phyloP scores from a whole-genome alignment of 1,284 basidiomycete species.

The Boletellus sp. region DNA sequence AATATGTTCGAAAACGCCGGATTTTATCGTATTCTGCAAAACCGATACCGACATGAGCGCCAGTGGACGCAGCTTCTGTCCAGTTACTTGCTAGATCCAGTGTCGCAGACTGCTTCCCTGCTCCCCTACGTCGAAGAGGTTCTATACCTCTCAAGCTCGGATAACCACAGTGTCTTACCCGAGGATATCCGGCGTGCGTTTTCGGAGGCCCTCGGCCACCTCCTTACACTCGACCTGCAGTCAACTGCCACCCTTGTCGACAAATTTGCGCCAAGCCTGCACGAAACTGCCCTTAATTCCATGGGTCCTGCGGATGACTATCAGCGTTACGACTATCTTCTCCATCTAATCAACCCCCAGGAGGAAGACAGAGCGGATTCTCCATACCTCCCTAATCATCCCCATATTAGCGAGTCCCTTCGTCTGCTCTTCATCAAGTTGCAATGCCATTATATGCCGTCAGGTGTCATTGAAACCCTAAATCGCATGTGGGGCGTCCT shows the following conservation, averaged over 20 bases:
- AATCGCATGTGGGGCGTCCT: slow-evolving; percentile 47
- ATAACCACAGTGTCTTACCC: slow-evolving; percentile 44
- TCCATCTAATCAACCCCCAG: slow-evolving; percentile 61
- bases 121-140: slow-evolving; percentile 67
- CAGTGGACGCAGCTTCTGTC: slow-evolving; percentile 75
- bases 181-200: slow-evolving; percentile 52
- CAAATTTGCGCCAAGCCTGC: slow-evolving; percentile 59
- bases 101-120: slow-evolving; percentile 57
- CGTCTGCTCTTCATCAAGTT: slow-evolving; percentile 69
- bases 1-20: slow-evolving; percentile 76
- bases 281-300: slow-evolving; percentile 53
- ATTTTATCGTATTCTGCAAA: slow-evolving; percentile 87
- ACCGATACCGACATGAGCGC: slow-evolving; percentile 72
- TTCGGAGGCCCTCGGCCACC: slow-evolving; percentile 54
- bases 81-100: slow-evolving; percentile 76
- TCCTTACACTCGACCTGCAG: slow-evolving; percentile 61
- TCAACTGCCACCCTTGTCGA: slow-evolving; percentile 78
- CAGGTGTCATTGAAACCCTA: slow-evolving; percentile 65
- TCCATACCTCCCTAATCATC: slow-evolving; percentile 16
- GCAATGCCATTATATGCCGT: slow-evolving; percentile 69
- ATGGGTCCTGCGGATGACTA: slow-evolving; percentile 45
- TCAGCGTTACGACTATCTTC: slow-evolving; percentile 77
- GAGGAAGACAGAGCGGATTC: slow-evolving; percentile 44
- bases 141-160: slow-evolving; percentile 43
- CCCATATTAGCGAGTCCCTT: slow-evolving; percentile 46